A percentile compares a stretch with the other conserved stretches of the same genome.
These are phyloP conservation scores for Funneliformis geosporum DNA, from an alignment of 192 early-diverging fungal species.

Conservation along the genomic window DNA sequence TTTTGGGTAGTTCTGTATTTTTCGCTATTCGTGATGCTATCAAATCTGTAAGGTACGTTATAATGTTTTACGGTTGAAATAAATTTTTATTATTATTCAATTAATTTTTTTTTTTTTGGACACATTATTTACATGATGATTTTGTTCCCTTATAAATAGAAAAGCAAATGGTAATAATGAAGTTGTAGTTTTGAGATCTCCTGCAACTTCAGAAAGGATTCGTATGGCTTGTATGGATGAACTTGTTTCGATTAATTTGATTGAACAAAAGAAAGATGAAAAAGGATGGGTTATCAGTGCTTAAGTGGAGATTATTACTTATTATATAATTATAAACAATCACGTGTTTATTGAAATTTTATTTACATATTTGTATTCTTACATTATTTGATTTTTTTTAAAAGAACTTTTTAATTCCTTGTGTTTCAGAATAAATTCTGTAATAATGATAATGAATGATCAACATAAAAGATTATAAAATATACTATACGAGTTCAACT, in stretches of 20 bases:
- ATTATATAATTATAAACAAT: too few species aligned
- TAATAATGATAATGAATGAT: too few species aligned
- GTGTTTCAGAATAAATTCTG: too few species aligned
- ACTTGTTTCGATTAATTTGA: constrained; percentile 49
- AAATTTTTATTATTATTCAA: background rate
- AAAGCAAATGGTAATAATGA: constrained; percentile 50
- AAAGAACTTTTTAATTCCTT: too few species aligned
- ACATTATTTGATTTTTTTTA: too few species aligned
- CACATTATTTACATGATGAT: background rate
- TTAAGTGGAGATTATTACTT: constrained; percentile 30
- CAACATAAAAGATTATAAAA: too few species aligned
- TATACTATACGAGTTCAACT: too few species aligned
- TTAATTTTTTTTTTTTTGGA: too few species aligned
- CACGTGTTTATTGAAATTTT: too few species aligned
- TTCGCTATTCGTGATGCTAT: constrained; percentile 83
- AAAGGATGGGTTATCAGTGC: constrained; percentile 41
- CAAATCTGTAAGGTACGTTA: constrained; percentile 56
- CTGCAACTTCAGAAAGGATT: constrained; percentile 79
- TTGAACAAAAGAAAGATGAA: constrained; percentile 43
- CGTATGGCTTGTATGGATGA: constrained; percentile 71
- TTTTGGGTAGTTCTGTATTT: constrained; percentile 75
- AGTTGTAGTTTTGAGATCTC: constrained; percentile 64
- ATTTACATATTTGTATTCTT: too few species aligned
- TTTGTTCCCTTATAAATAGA: background rate
- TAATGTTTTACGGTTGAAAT: background rate